phyloP scores from a whole-genome alignment of 306 rosid genomes.

The Sesbania bispinosa region DNA sequence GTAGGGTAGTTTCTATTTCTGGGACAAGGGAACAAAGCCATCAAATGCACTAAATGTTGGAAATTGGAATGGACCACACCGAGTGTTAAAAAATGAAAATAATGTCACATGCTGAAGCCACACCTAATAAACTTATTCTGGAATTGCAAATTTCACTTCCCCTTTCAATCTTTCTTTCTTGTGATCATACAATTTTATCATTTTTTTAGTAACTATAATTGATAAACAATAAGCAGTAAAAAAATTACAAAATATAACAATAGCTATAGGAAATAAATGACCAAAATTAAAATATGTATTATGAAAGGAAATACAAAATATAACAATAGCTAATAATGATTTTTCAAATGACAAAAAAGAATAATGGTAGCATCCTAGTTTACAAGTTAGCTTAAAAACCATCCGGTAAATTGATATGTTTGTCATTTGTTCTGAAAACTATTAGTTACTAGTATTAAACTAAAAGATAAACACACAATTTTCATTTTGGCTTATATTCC shows the following conservation, averaged over 20 bases:
- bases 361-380: too few species aligned
- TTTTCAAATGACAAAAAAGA: too few species aligned
- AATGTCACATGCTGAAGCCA: background rate
- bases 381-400: too few species aligned
- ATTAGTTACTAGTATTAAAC: background rate
- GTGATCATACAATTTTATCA: too few species aligned
- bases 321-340: too few species aligned
- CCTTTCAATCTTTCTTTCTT: background rate
- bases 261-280: too few species aligned
- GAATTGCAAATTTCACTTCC: background rate
- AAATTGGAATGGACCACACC: constrained; percentile 28
- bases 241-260: too few species aligned
- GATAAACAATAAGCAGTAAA: too few species aligned
- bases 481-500: background rate
- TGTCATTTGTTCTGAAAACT: background rate
- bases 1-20: background rate
- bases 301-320: too few species aligned
- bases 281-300: too few species aligned
- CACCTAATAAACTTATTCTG: background rate
- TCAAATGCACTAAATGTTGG: constrained; percentile 21
- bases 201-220: too few species aligned
- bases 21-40: background rate
- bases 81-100: background rate
- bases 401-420: too few species aligned
- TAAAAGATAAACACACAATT: background rate